phyloP scores from a whole-genome alignment of 306 rosid species.

The Astragalus glycyphyllos region DNA sequence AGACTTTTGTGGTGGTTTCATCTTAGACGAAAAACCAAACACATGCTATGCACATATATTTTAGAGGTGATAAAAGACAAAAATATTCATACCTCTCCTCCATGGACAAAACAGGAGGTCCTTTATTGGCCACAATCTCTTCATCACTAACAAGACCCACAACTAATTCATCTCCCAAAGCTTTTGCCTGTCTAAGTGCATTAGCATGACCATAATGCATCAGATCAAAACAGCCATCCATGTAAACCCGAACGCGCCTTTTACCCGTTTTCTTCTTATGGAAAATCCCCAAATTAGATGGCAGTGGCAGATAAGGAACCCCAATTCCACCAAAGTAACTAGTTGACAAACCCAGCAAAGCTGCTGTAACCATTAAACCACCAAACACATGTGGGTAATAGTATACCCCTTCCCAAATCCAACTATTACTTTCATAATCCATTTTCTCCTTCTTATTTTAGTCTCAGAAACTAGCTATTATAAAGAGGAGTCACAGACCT shows the following conservation, averaged over 20 bases:
- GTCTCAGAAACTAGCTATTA: conserved; percentile 34
- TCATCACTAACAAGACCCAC: conserved; percentile 95
- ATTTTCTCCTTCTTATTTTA: conserved; percentile 37
- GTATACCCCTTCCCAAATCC: conserved; percentile 95
- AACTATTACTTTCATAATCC: conserved; percentile 80
- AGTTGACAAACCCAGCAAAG: conserved; percentile 87
- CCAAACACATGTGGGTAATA: conserved; percentile 85
- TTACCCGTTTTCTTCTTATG: conserved; percentile 70
- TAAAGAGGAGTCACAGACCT: conserved; percentile 81
- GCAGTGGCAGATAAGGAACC: conserved; percentile 59
- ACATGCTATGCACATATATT: conserved; percentile 12
- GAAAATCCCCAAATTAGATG: conserved; percentile 74
- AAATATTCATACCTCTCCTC: conserved; percentile 72
- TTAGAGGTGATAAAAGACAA: not conserved
- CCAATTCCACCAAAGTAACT: conserved; percentile 88
- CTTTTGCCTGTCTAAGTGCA: conserved; percentile 98
- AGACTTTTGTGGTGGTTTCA: not conserved
- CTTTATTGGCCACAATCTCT: conserved; percentile 88
- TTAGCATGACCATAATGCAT: conserved; percentile 99
- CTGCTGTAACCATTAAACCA: conserved; percentile 96
- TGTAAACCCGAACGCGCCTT: conserved; percentile 89
- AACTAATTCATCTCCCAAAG: conserved; percentile 91
- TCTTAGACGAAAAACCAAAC: conserved; percentile 16
- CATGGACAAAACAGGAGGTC: conserved; percentile 93
- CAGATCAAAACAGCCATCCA: conserved; percentile 99